Percentiles rank a stretch among this genome's conserved stretches.
These are phyloP conservation scores for Osmanthus fragrans DNA, from an alignment of 257 asterid genomes.

Conservation along the genomic window DNA sequence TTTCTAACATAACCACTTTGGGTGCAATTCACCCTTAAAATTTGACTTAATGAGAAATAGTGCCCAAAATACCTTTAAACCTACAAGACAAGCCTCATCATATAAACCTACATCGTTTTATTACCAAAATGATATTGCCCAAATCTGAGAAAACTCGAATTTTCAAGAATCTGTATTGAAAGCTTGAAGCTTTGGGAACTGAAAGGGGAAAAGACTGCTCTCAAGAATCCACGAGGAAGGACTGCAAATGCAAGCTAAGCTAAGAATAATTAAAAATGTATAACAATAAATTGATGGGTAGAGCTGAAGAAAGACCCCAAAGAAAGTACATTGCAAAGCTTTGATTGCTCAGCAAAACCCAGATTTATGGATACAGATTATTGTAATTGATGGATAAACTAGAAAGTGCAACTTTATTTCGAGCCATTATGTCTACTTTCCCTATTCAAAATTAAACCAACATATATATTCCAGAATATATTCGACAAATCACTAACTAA, in stretches of 20 bases:
- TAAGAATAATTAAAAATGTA: constrained; percentile 1
- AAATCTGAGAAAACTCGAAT: constrained; percentile 10
- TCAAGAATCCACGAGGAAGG: constrained; percentile 24
- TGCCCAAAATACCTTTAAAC: too few species aligned
- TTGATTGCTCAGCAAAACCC: too few species aligned
- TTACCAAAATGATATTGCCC: constrained; percentile 17
- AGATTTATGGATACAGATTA: too few species aligned
- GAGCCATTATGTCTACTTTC: too few species aligned
- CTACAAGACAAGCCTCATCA: too few species aligned
- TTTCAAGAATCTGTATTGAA: constrained; percentile 17
- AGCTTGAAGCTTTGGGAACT: constrained; percentile 23
- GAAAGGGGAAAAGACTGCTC: constrained; percentile 8
- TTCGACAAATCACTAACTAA: too few species aligned
- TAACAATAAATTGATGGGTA: constrained; percentile 25
- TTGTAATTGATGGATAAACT: too few species aligned
- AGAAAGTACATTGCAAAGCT: neutral
- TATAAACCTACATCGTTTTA: constrained; percentile 23
- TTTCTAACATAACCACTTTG: too few species aligned
- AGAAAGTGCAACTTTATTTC: too few species aligned
- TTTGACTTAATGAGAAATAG: too few species aligned
- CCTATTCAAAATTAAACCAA: too few species aligned
- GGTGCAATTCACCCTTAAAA: neutral
- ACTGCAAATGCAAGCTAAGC: constrained; percentile 18
- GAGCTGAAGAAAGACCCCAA: constrained; percentile 32
- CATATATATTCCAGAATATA: too few species aligned